Evolutionary conservation across 2,329 filamentous ascomycete species (phyloP), one percentile per base, ranked within the genome.

Genomic region (Dothistroma pini): DNA sequence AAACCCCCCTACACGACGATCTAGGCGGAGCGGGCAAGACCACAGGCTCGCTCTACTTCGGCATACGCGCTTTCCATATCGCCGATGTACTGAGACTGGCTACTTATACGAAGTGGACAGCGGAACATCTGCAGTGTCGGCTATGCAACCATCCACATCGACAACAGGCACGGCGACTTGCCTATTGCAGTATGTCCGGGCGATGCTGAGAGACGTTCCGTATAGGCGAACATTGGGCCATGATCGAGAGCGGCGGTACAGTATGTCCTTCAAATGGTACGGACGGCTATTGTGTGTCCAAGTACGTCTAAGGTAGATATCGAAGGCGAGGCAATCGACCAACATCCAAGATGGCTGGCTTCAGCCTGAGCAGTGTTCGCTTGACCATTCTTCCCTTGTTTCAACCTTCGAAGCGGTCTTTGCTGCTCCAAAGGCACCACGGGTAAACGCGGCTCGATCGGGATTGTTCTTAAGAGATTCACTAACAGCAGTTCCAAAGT

Each of bases 361-460:
- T 35, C 32, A 35, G 12, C 12, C 12, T 35, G 32, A 12, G 7
- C 32, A 12, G 32, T 12, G 32, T 12, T 35, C 32, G 32, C 12
- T 12, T 35, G 32, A 12, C 32, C 7, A 35, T 12, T 7, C 32
- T 35, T 35, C 32, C 12, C 12, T 35, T 35, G 32, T 35, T 35
- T 35, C 32, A 12, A 12, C 32, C 12, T 35, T 35, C 32, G 32
- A 35, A 12, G 32, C 7, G 32, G 7, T 12, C 32, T 7, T 48
- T 8, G 44, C 14, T 22, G 21, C 14, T 8, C 16, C 44, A n/a
- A 48, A 68, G 51, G 61, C 63, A 22, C 57, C 66, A 22, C 68
- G 68, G 65, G 57, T 67, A 10, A 63, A 59, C 44, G 65, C 60
- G 60, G 63, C 61, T 55, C 66, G 59, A 41, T 54, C 63, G 8